Evolutionary conservation across 306 rosid genomes (phyloP), one percentile per base, ranked within the genome.

Genomic region (Hippophae tibetana): DNA sequence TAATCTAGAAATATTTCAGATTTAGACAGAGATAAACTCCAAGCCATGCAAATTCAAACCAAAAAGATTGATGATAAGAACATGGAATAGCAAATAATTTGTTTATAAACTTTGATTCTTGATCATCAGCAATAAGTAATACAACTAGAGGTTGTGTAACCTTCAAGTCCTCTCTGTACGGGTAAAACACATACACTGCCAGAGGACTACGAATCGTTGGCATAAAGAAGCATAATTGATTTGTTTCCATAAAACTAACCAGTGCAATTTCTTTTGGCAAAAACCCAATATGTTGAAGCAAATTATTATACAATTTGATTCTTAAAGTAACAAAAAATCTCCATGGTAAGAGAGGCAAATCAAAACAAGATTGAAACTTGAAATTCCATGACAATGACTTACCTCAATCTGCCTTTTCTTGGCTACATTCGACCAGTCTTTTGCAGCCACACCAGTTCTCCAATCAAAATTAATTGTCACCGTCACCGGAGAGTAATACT

Each of bases 371-470:
- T 54, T 9, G 18, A 61, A 13, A 11, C 23, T 60, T 27, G 9
- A 52, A 66, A 47, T 12, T 26, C 58, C 8, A 10, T 5, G 5
- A 68, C 45, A 26, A 7, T 52, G 27, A 61, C 96, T 75, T 78
- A 92, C 99, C 58, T 92, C 93, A 64, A 92, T 14, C 69, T 92
- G 85, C 60, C 96, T 96, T 73, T 82, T 88, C 86, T 83, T 88
- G 69, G 96, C 99, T 81, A 92, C 89, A 53, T 80, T 85, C 52
- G 99, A 71, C 99, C 99, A 92, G 67, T 85, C 96, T 58, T 74
- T 82, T 25, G 99, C 86, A 54, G 93, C 85, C 78, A 92, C 74
- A 42, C 96, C 96, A 52, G 88, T 81, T 71, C 72, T 85, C 95
- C 96, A 92, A 6, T 92, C 99, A 54, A 92, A 78, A 42, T 92